These are phyloP conservation scores for Hypomyces rosellus DNA, from an alignment of 2,329 filamentous ascomycete genomes.

Conservation along the genomic window DNA sequence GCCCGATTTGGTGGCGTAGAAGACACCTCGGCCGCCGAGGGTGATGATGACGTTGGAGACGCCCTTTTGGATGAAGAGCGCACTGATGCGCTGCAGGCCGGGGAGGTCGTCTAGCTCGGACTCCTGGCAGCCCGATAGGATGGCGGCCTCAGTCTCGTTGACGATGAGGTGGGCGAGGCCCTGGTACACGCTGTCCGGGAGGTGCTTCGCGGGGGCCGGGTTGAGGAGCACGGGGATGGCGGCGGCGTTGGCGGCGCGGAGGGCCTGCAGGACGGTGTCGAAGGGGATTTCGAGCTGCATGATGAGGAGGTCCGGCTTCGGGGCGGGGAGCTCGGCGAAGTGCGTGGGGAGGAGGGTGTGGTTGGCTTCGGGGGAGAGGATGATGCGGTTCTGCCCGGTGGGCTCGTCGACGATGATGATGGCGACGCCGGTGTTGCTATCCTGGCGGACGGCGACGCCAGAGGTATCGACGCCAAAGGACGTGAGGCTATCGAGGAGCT, in stretches of 20 bases:
- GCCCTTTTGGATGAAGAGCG: slow-evolving; percentile 60
- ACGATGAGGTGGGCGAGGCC: slow-evolving; percentile 74
- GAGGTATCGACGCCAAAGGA: slow-evolving; percentile 56
- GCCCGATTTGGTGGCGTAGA: slow-evolving; percentile 45
- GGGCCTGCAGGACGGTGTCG: slow-evolving; percentile 55
- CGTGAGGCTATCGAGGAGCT: slow-evolving; percentile 52
- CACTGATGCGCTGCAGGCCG: slow-evolving; percentile 42
- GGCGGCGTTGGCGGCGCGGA: slow-evolving; percentile 42
- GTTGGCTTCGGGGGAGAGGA: slow-evolving; percentile 68
- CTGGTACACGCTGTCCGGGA: slow-evolving; percentile 61
- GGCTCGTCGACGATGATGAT: slow-evolving; percentile 70
- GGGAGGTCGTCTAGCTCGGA: slow-evolving; percentile 40
- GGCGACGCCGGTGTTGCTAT: slow-evolving; percentile 59
- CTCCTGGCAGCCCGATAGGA: slow-evolving; percentile 55
- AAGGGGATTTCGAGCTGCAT: slow-evolving; percentile 75
- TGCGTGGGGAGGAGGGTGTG: slow-evolving; percentile 35
- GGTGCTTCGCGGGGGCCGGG: slow-evolving; percentile 66
- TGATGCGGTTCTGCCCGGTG: slow-evolving; percentile 69
- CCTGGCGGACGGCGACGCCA: slow-evolving; percentile 40
- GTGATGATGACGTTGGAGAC: slow-evolving; percentile 78
- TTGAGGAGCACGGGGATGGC: slow-evolving; percentile 69
- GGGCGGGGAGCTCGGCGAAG: slow-evolving; percentile 27
- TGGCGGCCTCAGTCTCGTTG: slow-evolving; percentile 83
- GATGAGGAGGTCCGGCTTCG: slow-evolving; percentile 56
- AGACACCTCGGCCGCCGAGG: slow-evolving; percentile 73